A percentile compares a stretch with the other conserved stretches of the same genome.
Evolutionary conservation across 371 early-diverging fungal genomes (phyloP).

Genomic region (Syncephalastrum contaminatum): DNA sequence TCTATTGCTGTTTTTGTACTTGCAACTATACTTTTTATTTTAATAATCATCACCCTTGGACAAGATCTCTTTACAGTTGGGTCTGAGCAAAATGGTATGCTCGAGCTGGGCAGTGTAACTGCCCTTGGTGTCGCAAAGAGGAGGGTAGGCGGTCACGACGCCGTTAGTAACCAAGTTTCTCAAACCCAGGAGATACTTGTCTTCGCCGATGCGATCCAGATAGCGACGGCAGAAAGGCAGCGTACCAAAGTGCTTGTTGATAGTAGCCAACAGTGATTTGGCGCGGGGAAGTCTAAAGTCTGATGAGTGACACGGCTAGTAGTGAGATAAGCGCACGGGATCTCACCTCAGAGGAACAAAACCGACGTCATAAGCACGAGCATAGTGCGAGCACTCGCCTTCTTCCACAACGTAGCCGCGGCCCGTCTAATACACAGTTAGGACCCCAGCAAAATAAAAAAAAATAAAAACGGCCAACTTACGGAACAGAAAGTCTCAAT

Average conservation of each 20-base stretch:
- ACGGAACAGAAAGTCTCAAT: slow-evolving; percentile 98
- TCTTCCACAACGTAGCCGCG: slow-evolving; percentile 92
- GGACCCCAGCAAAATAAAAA: background rate
- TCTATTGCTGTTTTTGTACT: too few relatives aligned
- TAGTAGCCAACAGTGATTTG: slow-evolving; percentile 83
- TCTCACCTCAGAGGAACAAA: slow-evolving; percentile 68
- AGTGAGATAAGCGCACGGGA: background rate
- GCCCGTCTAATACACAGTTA: slow-evolving; percentile 71
- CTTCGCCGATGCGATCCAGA: slow-evolving; percentile 90
- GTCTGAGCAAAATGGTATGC: slow-evolving; percentile 93
- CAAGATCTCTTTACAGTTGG: slow-evolving; percentile 84
- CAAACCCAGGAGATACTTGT: slow-evolving; percentile 82
- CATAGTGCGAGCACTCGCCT: slow-evolving; percentile 96
- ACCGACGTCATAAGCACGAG: slow-evolving; percentile 63
- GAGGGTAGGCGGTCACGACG: slow-evolving; percentile 92
- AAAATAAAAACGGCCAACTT: slow-evolving; percentile 9
- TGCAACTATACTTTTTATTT: background rate
- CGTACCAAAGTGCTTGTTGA: slow-evolving; percentile 95
- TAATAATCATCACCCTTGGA: slow-evolving; percentile 56
- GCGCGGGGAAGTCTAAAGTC: slow-evolving; percentile 70
- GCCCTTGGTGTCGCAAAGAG: slow-evolving; percentile 90
- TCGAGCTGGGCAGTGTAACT: slow-evolving; percentile 98
- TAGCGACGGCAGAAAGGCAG: slow-evolving; percentile 98
- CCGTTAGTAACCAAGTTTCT: slow-evolving; percentile 87
- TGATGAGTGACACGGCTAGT: background rate